These are phyloP conservation scores for Eucalyptus curtisii DNA, from an alignment of 345 rosid genomes.

Conservation along the genomic window DNA sequence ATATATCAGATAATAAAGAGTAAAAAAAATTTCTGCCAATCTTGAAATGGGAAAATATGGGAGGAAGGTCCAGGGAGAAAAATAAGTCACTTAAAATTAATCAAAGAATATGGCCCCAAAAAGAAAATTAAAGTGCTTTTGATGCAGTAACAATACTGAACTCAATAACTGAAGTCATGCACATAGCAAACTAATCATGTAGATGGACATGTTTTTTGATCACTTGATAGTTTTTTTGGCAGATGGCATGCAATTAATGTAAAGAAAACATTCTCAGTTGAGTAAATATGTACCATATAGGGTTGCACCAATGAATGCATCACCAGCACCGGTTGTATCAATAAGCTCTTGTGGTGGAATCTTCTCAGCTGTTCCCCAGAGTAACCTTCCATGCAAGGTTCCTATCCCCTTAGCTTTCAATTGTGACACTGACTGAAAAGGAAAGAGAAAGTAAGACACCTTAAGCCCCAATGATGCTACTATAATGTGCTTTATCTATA, in stretches of 20 bases:
- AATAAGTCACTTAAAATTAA: not conserved
- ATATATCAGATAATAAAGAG: not conserved
- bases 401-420: slow-evolving; percentile 44
- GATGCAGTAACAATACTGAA: not conserved
- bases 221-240: not conserved
- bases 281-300: slow-evolving; percentile 38
- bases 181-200: not conserved
- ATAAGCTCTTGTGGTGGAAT: slow-evolving; percentile 59
- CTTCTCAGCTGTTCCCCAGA: slow-evolving; percentile 71
- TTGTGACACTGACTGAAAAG: slow-evolving; percentile 22
- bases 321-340: slow-evolving; percentile 91
- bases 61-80: not conserved
- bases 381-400: slow-evolving; percentile 47
- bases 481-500: not conserved
- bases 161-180: not conserved
- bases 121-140: not conserved
- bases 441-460: not conserved
- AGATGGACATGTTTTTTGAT: not conserved
- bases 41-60: not conserved
- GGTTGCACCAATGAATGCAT: slow-evolving; percentile 76
- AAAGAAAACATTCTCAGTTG: not conserved
- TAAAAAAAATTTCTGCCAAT: not conserved
- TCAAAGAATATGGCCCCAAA: not conserved
- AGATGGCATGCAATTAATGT: not conserved
- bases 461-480: not conserved